Percentiles rank a stretch among this genome's conserved stretches.
Conservation (phyloP, 768 basidiomycete species). For the Suillus luteus region DNA sequence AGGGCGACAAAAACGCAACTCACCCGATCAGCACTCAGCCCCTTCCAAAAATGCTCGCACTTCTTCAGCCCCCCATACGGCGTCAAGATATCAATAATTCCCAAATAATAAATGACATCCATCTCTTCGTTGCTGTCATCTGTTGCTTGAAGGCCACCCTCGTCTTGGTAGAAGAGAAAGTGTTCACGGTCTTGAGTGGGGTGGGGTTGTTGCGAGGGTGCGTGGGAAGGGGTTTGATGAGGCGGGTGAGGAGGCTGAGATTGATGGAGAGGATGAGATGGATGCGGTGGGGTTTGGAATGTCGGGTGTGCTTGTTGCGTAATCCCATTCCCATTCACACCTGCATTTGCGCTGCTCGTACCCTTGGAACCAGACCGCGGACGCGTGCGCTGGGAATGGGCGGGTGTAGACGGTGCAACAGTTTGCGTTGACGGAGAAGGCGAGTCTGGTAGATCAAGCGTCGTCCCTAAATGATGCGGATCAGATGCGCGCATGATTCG, state of each 20-base stretch:
- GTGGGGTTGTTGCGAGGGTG: not conserved
- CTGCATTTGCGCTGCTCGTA: not conserved
- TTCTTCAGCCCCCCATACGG: constrained; percentile 81
- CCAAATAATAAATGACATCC: constrained; percentile 89
- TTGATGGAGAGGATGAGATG: not conserved
- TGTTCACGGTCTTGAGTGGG: constrained; percentile 43
- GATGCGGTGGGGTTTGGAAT: not conserved
- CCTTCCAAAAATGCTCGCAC: constrained; percentile 91
- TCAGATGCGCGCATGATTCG: constrained; percentile 85
- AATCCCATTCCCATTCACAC: not conserved
- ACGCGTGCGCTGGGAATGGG: not conserved
- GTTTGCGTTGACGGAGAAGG: constrained; percentile 30
- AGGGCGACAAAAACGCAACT: constrained; percentile 34
- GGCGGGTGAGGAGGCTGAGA: not conserved
- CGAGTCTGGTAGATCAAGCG: constrained; percentile 56
- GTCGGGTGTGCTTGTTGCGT: not conserved
- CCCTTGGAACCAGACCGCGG: not conserved
- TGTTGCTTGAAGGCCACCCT: constrained; percentile 89
- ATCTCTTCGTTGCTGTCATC: constrained; percentile 76
- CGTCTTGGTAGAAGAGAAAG: constrained; percentile 96
- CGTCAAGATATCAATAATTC: constrained; percentile 96
- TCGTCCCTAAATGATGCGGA: constrained; percentile 63
- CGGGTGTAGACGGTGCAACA: not conserved
- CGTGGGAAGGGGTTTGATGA: not conserved
- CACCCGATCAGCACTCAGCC: constrained; percentile 82